Conservation (phyloP, 2,329 filamentous ascomycete genomes). For the Venturia oleaginea region DNA sequence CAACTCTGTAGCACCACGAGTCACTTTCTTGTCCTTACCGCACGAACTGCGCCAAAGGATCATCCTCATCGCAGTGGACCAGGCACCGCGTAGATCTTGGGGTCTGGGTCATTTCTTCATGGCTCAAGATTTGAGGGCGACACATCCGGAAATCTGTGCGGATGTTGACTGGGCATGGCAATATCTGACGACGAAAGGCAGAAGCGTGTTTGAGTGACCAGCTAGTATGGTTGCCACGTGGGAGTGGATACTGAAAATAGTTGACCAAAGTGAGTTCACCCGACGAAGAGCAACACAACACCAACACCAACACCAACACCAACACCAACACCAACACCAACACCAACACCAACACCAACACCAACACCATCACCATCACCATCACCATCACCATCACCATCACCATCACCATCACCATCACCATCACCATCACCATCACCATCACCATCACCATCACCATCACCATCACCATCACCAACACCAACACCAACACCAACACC, state of each 20-base stretch:
- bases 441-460: neutral
- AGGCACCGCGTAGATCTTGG: neutral
- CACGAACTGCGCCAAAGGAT: neutral
- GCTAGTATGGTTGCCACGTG: neutral
- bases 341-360: neutral
- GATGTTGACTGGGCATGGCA: constrained; percentile 2
- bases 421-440: neutral
- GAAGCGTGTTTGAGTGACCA: neutral
- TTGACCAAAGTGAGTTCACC: neutral
- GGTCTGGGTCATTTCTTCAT: neutral
- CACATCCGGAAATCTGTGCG: neutral
- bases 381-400: neutral
- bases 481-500: neutral
- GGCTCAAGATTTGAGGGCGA: neutral
- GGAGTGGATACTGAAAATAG: neutral
- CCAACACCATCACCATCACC: neutral
- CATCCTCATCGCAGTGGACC: neutral
- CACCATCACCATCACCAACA: neutral
- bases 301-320: neutral
- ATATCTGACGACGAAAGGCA: neutral
- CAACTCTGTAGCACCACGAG: neutral
- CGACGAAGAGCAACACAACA: neutral
- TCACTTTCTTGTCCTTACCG: neutral
- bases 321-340: neutral
- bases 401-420: neutral